Evolutionary conservation across 2,329 filamentous ascomycete species (phyloP).

Genomic region (Raffaelea ambrosiae): DNA sequence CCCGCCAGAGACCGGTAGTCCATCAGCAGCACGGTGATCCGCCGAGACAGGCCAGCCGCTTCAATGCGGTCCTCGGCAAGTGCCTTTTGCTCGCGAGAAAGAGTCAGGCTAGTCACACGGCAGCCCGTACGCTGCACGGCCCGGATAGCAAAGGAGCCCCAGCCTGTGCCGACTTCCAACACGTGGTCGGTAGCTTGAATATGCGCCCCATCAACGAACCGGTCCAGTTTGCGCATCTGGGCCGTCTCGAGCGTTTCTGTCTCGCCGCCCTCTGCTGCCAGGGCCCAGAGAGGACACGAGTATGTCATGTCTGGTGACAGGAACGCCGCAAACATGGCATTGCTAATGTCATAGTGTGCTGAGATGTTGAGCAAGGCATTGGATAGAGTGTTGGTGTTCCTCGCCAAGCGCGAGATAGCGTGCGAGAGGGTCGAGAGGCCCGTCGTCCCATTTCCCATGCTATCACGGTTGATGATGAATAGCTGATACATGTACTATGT

Average conservation of each 20-base stretch:
- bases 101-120: conserved; percentile 57
- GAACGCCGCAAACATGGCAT: conserved; percentile 68
- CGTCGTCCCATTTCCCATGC: conserved; percentile 56
- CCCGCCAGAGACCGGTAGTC: conserved; percentile 54
- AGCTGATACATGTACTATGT: conserved; percentile 47
- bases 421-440: conserved; percentile 50
- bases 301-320: conserved; percentile 71
- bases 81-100: conserved; percentile 60
- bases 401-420: conserved; percentile 48
- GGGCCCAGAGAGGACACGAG: conserved; percentile 59
- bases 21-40: conserved; percentile 56
- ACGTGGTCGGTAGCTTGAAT: conserved; percentile 60
- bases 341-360: conserved; percentile 69
- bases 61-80: conserved; percentile 58
- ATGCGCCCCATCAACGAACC: conserved; percentile 56
- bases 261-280: conserved; percentile 22
- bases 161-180: conserved; percentile 67
- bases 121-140: conserved; percentile 60
- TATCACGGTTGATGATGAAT: conserved; percentile 60
- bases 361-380: conserved; percentile 57
- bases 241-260: conserved; percentile 49
- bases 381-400: conserved; percentile 47
- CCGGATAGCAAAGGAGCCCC: conserved; percentile 66
- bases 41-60: conserved; percentile 48
- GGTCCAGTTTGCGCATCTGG: conserved; percentile 57